Conservation (phyloP, 2,329 filamentous ascomycete species). For the Elsinoe ampelina region DNA sequence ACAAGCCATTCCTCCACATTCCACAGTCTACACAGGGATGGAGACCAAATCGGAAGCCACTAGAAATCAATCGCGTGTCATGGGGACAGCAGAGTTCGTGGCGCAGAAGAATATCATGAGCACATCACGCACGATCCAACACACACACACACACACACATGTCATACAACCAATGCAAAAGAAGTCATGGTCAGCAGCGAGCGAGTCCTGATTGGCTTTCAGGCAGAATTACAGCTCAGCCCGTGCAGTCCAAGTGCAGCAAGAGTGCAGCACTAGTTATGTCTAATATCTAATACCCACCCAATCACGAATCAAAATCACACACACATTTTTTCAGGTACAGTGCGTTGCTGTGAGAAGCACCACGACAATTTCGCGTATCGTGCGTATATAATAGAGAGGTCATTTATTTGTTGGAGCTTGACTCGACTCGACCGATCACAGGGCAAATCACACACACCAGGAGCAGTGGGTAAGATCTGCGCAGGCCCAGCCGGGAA, state of each 20-base stretch:
- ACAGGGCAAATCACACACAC: no score
- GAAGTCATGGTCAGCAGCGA: not conserved
- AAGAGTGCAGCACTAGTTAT: conserved; percentile 11
- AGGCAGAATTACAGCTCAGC: not conserved
- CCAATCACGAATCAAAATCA: not conserved
- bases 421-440: no score
- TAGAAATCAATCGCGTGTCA: not conserved
- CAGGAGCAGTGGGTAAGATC: not conserved
- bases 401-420: not conserved
- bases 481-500: conserved; percentile 6
- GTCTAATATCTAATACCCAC: conserved; percentile 11
- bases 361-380: not conserved
- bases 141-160: not conserved
- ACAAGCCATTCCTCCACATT: not conserved
- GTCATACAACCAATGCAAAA: not conserved
- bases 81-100: not conserved
- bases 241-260: not conserved
- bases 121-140: not conserved
- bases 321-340: conserved; percentile 1
- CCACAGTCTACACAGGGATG: not conserved
- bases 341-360: not conserved
- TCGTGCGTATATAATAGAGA: not conserved
- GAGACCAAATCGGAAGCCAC: not conserved
- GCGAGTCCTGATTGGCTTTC: not conserved
- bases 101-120: not conserved